Conservation (phyloP, 305 asterid species). For the Plantago rigida region DNA sequence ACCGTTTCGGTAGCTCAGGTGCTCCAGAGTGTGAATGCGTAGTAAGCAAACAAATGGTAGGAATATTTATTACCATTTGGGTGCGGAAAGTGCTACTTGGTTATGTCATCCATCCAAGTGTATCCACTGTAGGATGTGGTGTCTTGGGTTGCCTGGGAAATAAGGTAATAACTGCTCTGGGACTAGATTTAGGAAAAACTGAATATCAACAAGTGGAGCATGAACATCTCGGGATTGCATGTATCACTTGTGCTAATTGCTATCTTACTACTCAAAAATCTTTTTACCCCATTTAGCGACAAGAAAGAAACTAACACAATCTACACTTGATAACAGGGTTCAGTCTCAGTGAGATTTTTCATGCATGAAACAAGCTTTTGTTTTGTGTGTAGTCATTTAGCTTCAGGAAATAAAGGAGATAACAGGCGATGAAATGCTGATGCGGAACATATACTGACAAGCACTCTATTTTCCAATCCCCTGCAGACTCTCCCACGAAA, state of each 20-base stretch:
- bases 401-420: slow-evolving; percentile 51
- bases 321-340: slow-evolving; percentile 39
- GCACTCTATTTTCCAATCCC: slow-evolving; percentile 48
- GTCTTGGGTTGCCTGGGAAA: slow-evolving; percentile 61
- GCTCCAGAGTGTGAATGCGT: slow-evolving; percentile 33
- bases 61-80: slow-evolving; percentile 56
- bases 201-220: background rate
- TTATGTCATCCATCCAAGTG: slow-evolving; percentile 38
- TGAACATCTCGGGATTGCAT: background rate
- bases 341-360: slow-evolving; percentile 54
- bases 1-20: background rate
- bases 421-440: slow-evolving; percentile 43
- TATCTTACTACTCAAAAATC: too few species aligned
- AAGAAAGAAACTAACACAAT: background rate
- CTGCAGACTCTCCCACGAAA: slow-evolving; percentile 41
- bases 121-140: slow-evolving; percentile 68
- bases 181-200: background rate
- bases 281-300: background rate
- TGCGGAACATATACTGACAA: slow-evolving; percentile 38
- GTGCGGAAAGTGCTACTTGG: slow-evolving; percentile 41
- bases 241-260: too few species aligned
- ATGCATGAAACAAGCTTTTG: slow-evolving; percentile 61
- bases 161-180: slow-evolving; percentile 32
- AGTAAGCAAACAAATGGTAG: slow-evolving; percentile 63
- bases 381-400: slow-evolving; percentile 58